Evolutionary conservation across 176 grass and related monocot genomes (phyloP), one percentile per base, ranked within the genome.

Genomic region (Areca catechu): DNA sequence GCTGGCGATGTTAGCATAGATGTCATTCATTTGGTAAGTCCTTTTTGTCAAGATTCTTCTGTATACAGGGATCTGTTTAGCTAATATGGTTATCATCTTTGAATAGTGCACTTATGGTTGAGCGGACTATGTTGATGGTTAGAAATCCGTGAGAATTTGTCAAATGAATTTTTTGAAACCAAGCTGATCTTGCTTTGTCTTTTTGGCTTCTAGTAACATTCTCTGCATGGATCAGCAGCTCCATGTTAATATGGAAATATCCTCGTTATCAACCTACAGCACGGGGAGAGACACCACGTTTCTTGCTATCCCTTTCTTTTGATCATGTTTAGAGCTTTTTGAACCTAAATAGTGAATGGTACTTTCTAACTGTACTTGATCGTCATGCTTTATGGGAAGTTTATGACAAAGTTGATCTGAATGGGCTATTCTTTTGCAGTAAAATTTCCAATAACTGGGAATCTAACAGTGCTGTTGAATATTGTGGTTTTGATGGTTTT

Each of bases 201-300:
- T 43, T 82, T 89, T 56, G 66, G 76, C 59, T 77, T 65, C 64
- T 88, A 82, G 80, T 92, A 92, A 97, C 58, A 60, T 75, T 83
- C 76, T 90, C 88, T 97, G 87, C 84, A 86, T 97, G 86, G 83
- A 74, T 91, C 75, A 88, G 87, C 93, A 97, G 93, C 87, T 75
- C 53, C 76, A 88, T 91, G 78, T 88, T 88, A 88, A 80, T 80
- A 78, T 63, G 87, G 87, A 92, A 87, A 84, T 83, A 78, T 81
- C 83, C 77, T 86, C 79, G 62, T 89, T 91, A 89, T 81, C 92
- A 87, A 70, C 93, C 88, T 70, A 43, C 80, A 88, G 78, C 87
- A 84, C 66, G 88, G 78, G 92, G 92, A 85, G 87, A 91, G 66
- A 89, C 79, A 85, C 78, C 81, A 80, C 77, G 83, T 88, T 90